A percentile compares a stretch with the other conserved stretches of the same genome.
phyloP scores from a whole-genome alignment of 2,329 filamentous ascomycete species.

The Talaromyces sp. region DNA sequence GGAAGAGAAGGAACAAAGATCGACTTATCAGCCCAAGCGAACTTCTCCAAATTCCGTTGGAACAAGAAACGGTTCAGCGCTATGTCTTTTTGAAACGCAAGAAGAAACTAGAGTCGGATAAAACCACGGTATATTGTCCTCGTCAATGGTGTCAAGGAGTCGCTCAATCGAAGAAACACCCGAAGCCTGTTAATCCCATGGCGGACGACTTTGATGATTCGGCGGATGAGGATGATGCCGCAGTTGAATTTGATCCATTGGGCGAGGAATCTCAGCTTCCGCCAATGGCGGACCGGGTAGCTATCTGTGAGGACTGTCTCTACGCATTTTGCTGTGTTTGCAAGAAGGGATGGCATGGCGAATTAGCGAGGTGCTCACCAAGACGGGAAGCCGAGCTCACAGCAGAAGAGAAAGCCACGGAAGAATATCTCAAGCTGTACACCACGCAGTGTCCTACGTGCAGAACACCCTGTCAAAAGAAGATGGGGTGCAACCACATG shows the following conservation, averaged over 20 bases:
- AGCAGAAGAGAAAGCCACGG: constrained; percentile 78
- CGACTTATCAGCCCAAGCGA: constrained; percentile 76
- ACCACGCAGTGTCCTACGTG: constrained; percentile 90
- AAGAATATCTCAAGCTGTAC: constrained; percentile 77
- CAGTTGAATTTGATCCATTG: constrained; percentile 41
- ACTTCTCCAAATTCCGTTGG: constrained; percentile 70
- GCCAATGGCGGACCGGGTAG: constrained; percentile 62
- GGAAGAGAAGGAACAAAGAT: constrained; percentile 58
- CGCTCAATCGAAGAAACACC: constrained; percentile 70
- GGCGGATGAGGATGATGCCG: constrained; percentile 47
- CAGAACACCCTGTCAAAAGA: constrained; percentile 79
- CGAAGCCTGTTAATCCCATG: constrained; percentile 65
- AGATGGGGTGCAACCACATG: constrained; percentile 95
- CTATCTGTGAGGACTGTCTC: constrained; percentile 82
- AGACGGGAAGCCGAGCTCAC: constrained; percentile 66
- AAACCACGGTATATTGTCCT: constrained; percentile 88
- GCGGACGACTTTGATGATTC: constrained; percentile 49
- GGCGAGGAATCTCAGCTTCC: constrained; percentile 42
- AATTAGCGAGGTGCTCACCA: constrained; percentile 69
- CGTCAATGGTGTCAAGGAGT: constrained; percentile 89
- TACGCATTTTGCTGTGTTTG: constrained; percentile 84
- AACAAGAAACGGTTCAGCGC: constrained; percentile 70
- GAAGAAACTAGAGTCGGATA: constrained; percentile 85
- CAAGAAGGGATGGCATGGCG: constrained; percentile 85
- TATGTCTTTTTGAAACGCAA: constrained; percentile 92